Base-by-base conservation (phyloP, 1,284 basidiomycete genomes). In the Albatrellus sp. region DNA sequence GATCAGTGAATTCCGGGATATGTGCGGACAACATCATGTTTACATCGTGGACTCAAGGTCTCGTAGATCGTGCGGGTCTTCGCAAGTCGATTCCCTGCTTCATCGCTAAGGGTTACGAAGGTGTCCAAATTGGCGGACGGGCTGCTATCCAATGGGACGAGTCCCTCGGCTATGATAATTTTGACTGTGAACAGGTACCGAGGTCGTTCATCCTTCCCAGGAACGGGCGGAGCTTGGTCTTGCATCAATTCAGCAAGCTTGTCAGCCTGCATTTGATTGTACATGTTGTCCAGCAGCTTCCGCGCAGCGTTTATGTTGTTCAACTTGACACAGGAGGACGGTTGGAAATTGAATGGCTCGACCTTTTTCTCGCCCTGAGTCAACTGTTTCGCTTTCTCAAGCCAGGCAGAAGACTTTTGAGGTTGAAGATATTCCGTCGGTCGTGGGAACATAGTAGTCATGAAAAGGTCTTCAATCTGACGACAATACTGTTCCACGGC, bases 11-110 rank as follows among this genome's bases (percentile, higher is more conserved):
- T 44, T 24, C 24, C 7, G 24, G 7, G 24, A 24, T 24, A 24
- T 24, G 24, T 24, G 24, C 24, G 7, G 7, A 24, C 5, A 37
- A 47, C 31, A 46, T 32, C 48, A 32, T 38, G 66, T 83, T 59
- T 56, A 89, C 94, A 98, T 60, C 92, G 74, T 17, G 96, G 94
- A 56, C 78, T 80, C 28, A 85, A 62, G 2, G 83, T 81, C 63
- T 98, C 93, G 59, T 97, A 96, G 42, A 98, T 90, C 16, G 93
- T 98, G 41, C 96, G 72, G 8, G 93, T 98, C 68, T 97, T 98
- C 30, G 90, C 93, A 36, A 96, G 66, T 16, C 92, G 80, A 55
- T 82, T 81, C 0, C 96, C 94, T 19, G 79, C 77, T 57, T 94
- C 89, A 55, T 98, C 92, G 54, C 90, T 94, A 28, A 99, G 70